Evolutionary conservation across 2,329 filamentous ascomycete genomes (phyloP).

Genomic region (Aspergillus sp.): DNA sequence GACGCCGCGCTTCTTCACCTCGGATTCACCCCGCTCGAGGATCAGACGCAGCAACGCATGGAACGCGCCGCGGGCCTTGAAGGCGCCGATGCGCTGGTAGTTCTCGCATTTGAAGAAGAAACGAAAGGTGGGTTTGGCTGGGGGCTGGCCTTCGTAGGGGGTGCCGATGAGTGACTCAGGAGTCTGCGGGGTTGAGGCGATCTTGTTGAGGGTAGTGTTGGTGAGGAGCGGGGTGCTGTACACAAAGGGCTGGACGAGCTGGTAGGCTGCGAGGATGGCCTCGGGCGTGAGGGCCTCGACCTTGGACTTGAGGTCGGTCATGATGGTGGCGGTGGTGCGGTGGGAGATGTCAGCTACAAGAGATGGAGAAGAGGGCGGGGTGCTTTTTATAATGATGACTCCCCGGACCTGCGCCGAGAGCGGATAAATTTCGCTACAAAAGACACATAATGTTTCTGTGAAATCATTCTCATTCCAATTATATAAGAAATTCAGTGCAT

Average conservation of each 20-base stretch:
- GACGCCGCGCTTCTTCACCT: slow-evolving; percentile 66
- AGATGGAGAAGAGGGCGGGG: neutral
- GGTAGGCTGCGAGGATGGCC: slow-evolving; percentile 70
- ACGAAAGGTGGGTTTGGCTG: slow-evolving; percentile 63
- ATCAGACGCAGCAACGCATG: slow-evolving; percentile 74
- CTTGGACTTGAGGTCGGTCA: slow-evolving; percentile 2
- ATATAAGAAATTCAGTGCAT: slow-evolving; percentile 24
- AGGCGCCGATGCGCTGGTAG: slow-evolving; percentile 82
- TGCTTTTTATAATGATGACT: neutral
- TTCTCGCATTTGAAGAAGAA: slow-evolving; percentile 98
- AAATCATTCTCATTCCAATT: slow-evolving; percentile 12
- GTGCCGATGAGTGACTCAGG: slow-evolving; percentile 54
- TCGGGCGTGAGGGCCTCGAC: slow-evolving; percentile 60
- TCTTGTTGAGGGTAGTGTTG: slow-evolving; percentile 66
- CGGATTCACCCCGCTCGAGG: slow-evolving; percentile 58
- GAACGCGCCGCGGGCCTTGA: slow-evolving; percentile 89
- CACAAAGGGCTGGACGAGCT: slow-evolving; percentile 70
- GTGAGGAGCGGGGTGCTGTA: slow-evolving; percentile 83
- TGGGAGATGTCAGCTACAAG: neutral
- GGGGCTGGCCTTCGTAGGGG: slow-evolving; percentile 54
- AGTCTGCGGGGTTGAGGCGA: slow-evolving; percentile 71
- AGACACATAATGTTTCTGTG: neutral
- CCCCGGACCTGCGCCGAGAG: neutral
- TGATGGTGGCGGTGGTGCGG: slow-evolving; percentile 11
- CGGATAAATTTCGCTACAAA: neutral